Conservation (phyloP, 2,329 filamentous ascomycete species). For the Stagonosporopsis chrysanthemi region DNA sequence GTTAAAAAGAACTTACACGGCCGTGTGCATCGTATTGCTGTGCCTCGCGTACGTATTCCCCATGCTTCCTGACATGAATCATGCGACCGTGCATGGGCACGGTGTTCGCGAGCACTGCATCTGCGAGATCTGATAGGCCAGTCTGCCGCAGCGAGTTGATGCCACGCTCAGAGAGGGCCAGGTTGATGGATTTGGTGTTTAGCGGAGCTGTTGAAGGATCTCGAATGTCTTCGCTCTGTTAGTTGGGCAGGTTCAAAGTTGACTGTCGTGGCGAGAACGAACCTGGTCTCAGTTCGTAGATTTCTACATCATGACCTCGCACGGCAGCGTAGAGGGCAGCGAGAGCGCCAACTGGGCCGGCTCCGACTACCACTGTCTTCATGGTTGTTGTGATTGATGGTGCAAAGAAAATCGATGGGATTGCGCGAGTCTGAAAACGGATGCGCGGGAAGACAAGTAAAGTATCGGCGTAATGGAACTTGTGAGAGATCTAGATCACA, state of each 20-base stretch:
- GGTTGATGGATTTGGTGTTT: constrained; percentile 98
- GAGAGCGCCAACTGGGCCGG: constrained; percentile 90
- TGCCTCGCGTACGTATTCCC: constrained; percentile 75
- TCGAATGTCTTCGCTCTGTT: constrained; percentile 72
- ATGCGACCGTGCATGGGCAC: constrained; percentile 96
- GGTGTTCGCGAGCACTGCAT: constrained; percentile 76
- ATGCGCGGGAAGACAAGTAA: constrained; percentile 11
- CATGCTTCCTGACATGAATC: constrained; percentile 80
- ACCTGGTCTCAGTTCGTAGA: constrained; percentile 95
- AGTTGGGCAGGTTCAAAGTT: background rate
- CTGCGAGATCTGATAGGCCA: constrained; percentile 70
- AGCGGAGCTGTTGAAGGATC: constrained; percentile 82
- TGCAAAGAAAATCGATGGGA: constrained; percentile 7
- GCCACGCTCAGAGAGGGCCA: constrained; percentile 91
- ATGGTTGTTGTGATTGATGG: constrained; percentile 22
- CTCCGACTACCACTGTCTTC: constrained; percentile 86
- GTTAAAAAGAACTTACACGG: constrained; percentile 64
- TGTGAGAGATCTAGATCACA: constrained; percentile 14
- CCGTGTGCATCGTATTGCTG: constrained; percentile 92
- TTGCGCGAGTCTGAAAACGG: constrained; percentile 18
- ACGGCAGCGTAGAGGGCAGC: constrained; percentile 92
- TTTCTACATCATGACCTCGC: constrained; percentile 86
- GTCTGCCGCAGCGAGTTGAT: constrained; percentile 84
- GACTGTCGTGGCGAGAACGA: constrained; percentile 44
- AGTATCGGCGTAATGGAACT: constrained; percentile 18